Evolutionary conservation across 768 basidiomycete species (phyloP).

Genomic region (Cystoderma amianthinum): DNA sequence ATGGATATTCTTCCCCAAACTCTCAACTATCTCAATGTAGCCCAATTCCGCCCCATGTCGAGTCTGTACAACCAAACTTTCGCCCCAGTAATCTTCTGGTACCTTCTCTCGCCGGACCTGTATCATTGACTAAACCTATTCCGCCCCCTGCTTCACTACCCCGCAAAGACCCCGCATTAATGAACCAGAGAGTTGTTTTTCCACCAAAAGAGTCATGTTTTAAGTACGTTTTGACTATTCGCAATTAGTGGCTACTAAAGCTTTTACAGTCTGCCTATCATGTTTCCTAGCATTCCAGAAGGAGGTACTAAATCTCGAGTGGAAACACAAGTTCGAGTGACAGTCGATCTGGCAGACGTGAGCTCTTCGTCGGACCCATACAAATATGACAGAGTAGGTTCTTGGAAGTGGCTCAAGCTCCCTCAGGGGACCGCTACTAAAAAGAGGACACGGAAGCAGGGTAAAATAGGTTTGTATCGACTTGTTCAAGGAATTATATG

Average conservation of each 20-base stretch:
- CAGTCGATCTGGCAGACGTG: slow-evolving; percentile 70
- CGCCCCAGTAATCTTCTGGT: slow-evolving; percentile 21
- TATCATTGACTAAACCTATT: slow-evolving; percentile 50
- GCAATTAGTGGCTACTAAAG: slow-evolving; percentile 3
- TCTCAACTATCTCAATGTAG: slow-evolving; percentile 17
- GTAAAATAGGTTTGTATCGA: slow-evolving; percentile 60
- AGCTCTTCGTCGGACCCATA: slow-evolving; percentile 53
- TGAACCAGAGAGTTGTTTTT: slow-evolving; percentile 55
- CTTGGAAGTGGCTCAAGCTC: slow-evolving; percentile 83
- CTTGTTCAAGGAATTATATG: slow-evolving; percentile 1
- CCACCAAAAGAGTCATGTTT: slow-evolving; percentile 72
- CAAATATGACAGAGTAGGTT: slow-evolving; percentile 78
- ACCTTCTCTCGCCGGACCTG: slow-evolving; percentile 28
- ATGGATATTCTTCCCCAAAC: slow-evolving; percentile 22
- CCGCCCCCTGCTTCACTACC: slow-evolving; percentile 59
- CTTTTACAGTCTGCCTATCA: slow-evolving; percentile 59
- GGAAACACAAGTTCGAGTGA: slow-evolving; percentile 90
- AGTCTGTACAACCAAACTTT: slow-evolving; percentile 18
- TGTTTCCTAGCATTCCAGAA: slow-evolving; percentile 79
- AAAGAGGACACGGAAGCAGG: slow-evolving; percentile 76
- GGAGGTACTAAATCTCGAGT: slow-evolving; percentile 86
- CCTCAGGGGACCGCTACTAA: slow-evolving; percentile 82
- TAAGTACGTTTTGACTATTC: slow-evolving; percentile 42
- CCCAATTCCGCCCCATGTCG: slow-evolving; percentile 12
- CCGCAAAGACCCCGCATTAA: slow-evolving; percentile 45